phyloP scores from a whole-genome alignment of 2,329 filamentous ascomycete species.

The Penicillium nordicum region DNA sequence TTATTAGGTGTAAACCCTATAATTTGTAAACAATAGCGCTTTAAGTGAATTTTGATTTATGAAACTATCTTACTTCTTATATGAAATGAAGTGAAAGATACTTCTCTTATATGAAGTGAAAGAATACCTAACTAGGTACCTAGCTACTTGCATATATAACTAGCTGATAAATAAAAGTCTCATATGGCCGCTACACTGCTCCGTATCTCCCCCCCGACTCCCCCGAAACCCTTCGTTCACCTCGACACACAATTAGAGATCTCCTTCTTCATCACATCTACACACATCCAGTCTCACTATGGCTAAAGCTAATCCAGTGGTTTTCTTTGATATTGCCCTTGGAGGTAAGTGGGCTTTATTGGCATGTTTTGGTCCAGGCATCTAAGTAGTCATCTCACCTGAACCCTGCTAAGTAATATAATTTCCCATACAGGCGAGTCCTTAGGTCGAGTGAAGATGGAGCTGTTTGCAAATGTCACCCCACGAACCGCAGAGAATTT shows the following conservation, averaged over 20 bases:
- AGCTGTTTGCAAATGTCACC: constrained; percentile 80
- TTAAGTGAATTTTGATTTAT: no score
- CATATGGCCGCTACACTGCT: neutral
- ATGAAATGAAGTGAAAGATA: no score
- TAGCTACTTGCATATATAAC: no score
- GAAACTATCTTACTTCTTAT: neutral
- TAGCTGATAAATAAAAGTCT: neutral
- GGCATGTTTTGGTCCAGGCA: neutral
- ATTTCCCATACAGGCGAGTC: constrained; percentile 66
- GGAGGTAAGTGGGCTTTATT: constrained; percentile 39
- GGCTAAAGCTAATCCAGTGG: constrained; percentile 39
- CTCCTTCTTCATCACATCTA: neutral
- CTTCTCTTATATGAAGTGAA: no score
- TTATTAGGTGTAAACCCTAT: no score
- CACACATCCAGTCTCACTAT: constrained; percentile 3
- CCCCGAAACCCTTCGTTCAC: neutral
- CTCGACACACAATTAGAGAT: neutral
- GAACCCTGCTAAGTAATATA: neutral
- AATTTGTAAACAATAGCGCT: no score
- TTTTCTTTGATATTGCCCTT: constrained; percentile 50
- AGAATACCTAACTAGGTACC: no score
- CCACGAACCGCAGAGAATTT: constrained; percentile 95
- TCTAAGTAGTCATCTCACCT: neutral
- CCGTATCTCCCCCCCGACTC: neutral
- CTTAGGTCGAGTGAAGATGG: constrained; percentile 81